Evolutionary conservation across 2,329 filamentous ascomycete species (phyloP).

Genomic region (Beauveria medogensis): DNA sequence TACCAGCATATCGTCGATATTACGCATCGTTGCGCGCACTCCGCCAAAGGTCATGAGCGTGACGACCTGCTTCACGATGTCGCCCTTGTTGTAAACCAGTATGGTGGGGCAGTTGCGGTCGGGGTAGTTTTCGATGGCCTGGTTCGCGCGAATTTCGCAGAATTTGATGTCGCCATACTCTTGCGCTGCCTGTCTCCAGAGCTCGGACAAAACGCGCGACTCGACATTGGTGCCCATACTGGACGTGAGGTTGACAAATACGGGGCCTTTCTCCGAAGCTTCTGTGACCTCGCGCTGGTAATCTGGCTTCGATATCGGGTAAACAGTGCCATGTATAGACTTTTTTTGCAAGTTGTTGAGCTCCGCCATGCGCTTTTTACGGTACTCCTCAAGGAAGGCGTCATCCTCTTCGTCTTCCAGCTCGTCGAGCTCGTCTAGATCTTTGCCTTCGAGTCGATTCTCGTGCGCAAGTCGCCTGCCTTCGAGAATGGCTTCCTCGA

Average conservation of each 20-base stretch:
- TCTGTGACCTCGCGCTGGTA: slow-evolving; percentile 89
- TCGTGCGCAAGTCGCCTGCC: slow-evolving; percentile 79
- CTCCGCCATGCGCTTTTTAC: slow-evolving; percentile 80
- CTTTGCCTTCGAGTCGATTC: slow-evolving; percentile 87
- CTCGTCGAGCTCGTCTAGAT: slow-evolving; percentile 85
- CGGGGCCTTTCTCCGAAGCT: slow-evolving; percentile 61
- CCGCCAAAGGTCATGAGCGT: slow-evolving; percentile 76
- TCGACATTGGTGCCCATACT: slow-evolving; percentile 73
- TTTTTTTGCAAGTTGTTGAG: slow-evolving; percentile 66
- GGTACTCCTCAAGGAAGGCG: slow-evolving; percentile 78
- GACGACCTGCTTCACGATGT: slow-evolving; percentile 88
- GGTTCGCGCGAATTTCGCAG: slow-evolving; percentile 83
- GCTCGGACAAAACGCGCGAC: slow-evolving; percentile 71
- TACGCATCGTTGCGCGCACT: slow-evolving; percentile 57
- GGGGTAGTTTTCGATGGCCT: slow-evolving; percentile 95
- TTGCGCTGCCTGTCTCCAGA: slow-evolving; percentile 76
- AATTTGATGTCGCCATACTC: slow-evolving; percentile 96
- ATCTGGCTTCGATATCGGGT: slow-evolving; percentile 89
- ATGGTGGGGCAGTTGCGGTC: slow-evolving; percentile 93
- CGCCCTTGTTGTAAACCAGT: slow-evolving; percentile 81
- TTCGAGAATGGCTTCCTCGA: slow-evolving; percentile 86
- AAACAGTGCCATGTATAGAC: slow-evolving; percentile 80
- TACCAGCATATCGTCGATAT: slow-evolving; percentile 74
- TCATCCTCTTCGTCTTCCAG: slow-evolving; percentile 96
- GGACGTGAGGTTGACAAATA: slow-evolving; percentile 76